A percentile compares a stretch with the other conserved stretches of the same genome.
Evolutionary conservation across 2,329 filamentous ascomycete species (phyloP).

Genomic region (Teratosphaeria pseudoeucalypti): DNA sequence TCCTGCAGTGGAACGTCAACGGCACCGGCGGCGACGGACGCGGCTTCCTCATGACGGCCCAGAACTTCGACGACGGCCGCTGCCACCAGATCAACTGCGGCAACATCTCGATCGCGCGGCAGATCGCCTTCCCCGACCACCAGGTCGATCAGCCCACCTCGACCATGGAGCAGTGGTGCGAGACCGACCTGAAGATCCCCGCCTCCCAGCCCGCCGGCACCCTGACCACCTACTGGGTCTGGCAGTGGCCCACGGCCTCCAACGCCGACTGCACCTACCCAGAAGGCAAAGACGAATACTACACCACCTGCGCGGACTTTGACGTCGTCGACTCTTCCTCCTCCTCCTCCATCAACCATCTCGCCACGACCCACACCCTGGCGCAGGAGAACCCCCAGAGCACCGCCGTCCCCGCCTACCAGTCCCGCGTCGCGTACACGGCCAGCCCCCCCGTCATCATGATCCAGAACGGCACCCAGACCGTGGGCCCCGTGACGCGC

Average conservation of each 20-base stretch:
- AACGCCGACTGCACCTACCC: slow-evolving; percentile 34
- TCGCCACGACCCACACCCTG: slow-evolving; percentile 16
- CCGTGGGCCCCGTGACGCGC: slow-evolving; percentile 6
- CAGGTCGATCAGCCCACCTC: slow-evolving; percentile 38
- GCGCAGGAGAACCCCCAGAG: slow-evolving; percentile 34
- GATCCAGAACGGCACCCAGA: slow-evolving; percentile 10
- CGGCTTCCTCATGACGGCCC: slow-evolving; percentile 63
- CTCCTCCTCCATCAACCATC: slow-evolving; percentile 4
- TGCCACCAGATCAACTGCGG: slow-evolving; percentile 71
- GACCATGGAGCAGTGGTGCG: slow-evolving; percentile 59
- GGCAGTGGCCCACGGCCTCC: slow-evolving; percentile 67
- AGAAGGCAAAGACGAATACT: slow-evolving; percentile 45
- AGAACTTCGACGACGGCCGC: slow-evolving; percentile 80
- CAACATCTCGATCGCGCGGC: slow-evolving; percentile 49
- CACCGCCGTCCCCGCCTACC: slow-evolving; percentile 29
- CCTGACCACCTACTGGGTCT: slow-evolving; percentile 89
- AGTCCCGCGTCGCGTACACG: slow-evolving; percentile 30
- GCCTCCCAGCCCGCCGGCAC: slow-evolving; percentile 49
- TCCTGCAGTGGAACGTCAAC: slow-evolving; percentile 72
- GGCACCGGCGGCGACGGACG: slow-evolving; percentile 72
- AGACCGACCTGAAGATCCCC: slow-evolving; percentile 70
- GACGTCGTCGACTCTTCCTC: slow-evolving; percentile 33
- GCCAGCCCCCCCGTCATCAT: slow-evolving; percentile 17
- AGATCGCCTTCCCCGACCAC: slow-evolving; percentile 44
- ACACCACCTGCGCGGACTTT: slow-evolving; percentile 49